Evolutionary conservation across 202 grass and related monocot species (phyloP).

Genomic region (Cymbopogon flexuosus): DNA sequence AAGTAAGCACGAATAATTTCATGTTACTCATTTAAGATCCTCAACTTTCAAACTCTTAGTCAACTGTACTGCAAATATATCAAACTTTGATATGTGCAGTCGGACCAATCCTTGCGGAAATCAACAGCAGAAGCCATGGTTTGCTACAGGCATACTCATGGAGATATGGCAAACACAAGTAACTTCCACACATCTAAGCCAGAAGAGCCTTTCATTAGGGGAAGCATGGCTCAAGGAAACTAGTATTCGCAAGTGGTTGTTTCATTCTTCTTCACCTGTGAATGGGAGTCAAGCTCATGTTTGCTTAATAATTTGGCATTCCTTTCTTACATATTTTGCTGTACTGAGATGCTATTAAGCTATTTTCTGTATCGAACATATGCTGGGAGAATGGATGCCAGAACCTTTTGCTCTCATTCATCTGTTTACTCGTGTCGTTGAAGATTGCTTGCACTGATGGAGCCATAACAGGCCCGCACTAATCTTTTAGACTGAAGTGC

Average conservation of each 20-base stretch:
- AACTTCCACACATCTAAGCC: neutral
- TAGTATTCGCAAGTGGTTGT: neutral
- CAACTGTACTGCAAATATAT: neutral
- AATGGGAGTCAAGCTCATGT: neutral
- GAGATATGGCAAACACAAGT: neutral
- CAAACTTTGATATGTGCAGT: neutral
- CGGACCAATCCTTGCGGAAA: neutral
- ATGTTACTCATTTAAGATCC: slow-evolving; percentile 4
- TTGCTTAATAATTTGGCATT: slow-evolving; percentile 24
- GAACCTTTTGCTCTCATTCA: neutral
- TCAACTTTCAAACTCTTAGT: neutral
- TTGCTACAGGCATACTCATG: neutral
- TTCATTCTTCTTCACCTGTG: neutral
- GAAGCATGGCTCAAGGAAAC: slow-evolving; percentile 6
- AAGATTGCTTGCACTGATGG: neutral
- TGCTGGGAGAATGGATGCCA: neutral
- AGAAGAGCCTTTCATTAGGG: neutral
- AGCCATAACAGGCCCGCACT: neutral
- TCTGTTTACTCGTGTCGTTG: neutral
- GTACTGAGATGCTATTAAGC: neutral
- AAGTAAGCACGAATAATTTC: slow-evolving; percentile 26
- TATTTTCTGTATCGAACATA: neutral
- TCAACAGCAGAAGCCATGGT: neutral
- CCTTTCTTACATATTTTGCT: neutral
- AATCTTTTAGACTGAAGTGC: neutral